A percentile compares a stretch with the other conserved stretches of the same genome.
These are phyloP conservation scores for Saccharomycopsis sp. DNA, from an alignment of 805 yeast genomes.

Conservation along the genomic window DNA sequence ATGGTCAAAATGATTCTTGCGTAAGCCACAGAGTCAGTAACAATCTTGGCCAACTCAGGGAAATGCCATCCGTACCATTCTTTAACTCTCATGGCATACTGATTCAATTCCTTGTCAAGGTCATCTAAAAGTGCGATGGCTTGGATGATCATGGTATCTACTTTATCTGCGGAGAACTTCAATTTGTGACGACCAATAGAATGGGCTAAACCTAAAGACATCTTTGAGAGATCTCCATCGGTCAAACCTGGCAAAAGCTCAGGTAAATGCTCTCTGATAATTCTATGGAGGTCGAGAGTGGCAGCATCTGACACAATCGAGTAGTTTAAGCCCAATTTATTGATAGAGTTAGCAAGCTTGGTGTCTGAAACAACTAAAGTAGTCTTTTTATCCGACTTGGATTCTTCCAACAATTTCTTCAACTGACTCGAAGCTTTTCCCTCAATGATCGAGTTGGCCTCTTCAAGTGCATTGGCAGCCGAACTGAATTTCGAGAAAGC, in stretches of 20 bases:
- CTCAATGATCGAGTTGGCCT: slow-evolving; percentile 84
- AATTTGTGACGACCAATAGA: slow-evolving; percentile 97
- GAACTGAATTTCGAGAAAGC: slow-evolving; percentile 92
- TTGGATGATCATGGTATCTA: slow-evolving; percentile 98
- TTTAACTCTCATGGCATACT: slow-evolving; percentile 97
- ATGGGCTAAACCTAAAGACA: slow-evolving; percentile 98
- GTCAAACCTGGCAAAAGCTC: slow-evolving; percentile 90
- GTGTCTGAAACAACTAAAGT: slow-evolving; percentile 90
- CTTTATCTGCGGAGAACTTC: slow-evolving; percentile 96
- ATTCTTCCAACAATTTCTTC: slow-evolving; percentile 65
- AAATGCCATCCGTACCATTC: slow-evolving; percentile 99
- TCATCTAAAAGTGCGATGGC: slow-evolving; percentile 97
- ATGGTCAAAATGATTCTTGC: slow-evolving; percentile 89
- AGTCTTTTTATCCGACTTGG: slow-evolving; percentile 75
- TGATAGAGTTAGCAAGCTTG: slow-evolving; percentile 92
- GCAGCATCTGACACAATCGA: slow-evolving; percentile 92
- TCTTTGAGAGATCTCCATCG: slow-evolving; percentile 77
- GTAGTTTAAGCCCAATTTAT: slow-evolving; percentile 84
- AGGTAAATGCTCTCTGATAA: slow-evolving; percentile 90
- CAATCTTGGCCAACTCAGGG: slow-evolving; percentile 97
- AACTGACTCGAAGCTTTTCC: slow-evolving; percentile 89
- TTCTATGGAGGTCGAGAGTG: slow-evolving; percentile 89
- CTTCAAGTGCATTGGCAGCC: slow-evolving; percentile 95
- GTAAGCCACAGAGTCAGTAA: slow-evolving; percentile 91
- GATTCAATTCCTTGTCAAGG: slow-evolving; percentile 94